Percentiles rank a stretch among this genome's conserved stretches.
Evolutionary conservation across 331 rosid genomes (phyloP).

Genomic region (Spiraea crenata): DNA sequence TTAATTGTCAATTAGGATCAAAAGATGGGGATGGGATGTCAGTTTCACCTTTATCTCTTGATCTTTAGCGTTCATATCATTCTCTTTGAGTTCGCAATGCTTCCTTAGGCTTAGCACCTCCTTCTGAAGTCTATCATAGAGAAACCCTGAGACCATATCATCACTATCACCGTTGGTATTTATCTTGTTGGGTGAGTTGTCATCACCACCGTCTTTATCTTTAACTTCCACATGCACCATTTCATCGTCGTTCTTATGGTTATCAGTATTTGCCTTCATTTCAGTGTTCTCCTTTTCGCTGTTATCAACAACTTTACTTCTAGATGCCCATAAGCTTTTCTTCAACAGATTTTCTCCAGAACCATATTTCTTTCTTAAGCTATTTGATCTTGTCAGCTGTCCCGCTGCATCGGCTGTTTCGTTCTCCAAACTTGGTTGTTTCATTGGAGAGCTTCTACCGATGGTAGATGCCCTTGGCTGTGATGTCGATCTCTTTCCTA

Average conservation of each 20-base stretch:
- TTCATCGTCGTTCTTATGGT: constrained; percentile 27
- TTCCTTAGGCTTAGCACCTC: constrained; percentile 74
- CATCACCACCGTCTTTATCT: constrained; percentile 30
- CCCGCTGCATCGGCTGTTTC: constrained; percentile 33
- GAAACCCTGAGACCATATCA: constrained; percentile 84
- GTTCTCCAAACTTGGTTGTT: constrained; percentile 36
- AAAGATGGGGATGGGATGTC: neutral
- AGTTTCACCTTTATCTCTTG: constrained; percentile 77
- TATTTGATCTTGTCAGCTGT: constrained; percentile 34
- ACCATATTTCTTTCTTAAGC: constrained; percentile 37
- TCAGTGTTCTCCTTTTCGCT: constrained; percentile 68
- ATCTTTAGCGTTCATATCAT: constrained; percentile 52
- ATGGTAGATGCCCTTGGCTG: constrained; percentile 57
- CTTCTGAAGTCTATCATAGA: constrained; percentile 85
- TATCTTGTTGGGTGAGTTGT: constrained; percentile 31
- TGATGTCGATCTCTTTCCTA: constrained; percentile 73
- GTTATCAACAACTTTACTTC: constrained; percentile 62
- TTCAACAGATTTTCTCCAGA: constrained; percentile 53
- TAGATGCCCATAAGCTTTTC: constrained; percentile 72
- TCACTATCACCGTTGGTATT: constrained; percentile 32
- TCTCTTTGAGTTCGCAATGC: constrained; percentile 60
- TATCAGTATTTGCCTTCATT: constrained; percentile 30
- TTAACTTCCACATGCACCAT: constrained; percentile 24
- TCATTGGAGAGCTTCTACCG: constrained; percentile 44
- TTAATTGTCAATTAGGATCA: neutral